Evolutionary conservation across 1,284 basidiomycete species (phyloP).

Genomic region (Ganoderma meredithae): DNA sequence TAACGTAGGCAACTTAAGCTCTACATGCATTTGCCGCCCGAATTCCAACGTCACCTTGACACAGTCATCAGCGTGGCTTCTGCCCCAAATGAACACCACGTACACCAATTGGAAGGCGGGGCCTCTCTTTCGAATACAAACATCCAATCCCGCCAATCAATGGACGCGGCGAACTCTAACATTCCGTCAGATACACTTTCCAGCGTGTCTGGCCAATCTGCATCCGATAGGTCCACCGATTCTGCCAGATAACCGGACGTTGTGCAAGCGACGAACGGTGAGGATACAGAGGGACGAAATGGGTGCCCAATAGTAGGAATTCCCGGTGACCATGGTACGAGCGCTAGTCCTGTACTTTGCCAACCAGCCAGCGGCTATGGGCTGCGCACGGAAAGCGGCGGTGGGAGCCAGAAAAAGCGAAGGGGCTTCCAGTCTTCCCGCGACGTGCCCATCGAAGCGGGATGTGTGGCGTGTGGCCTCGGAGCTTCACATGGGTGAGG

Average conservation of each 20-base stretch:
- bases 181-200: constrained; percentile 1
- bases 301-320: background rate
- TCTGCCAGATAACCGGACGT: background rate
- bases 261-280: background rate
- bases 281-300: background rate
- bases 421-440: background rate
- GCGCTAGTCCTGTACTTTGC: no score
- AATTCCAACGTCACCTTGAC: background rate
- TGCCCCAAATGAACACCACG: background rate
- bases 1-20: background rate
- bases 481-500: background rate
- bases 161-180: background rate
- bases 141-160: background rate
- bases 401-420: background rate
- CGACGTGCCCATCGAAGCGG: constrained; percentile 1
- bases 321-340: background rate
- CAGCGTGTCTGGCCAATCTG: background rate
- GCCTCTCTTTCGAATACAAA: background rate
- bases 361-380: background rate
- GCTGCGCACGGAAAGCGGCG: background rate
- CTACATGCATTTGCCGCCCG: background rate
- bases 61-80: background rate
- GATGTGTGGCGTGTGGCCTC: background rate
- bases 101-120: background rate
- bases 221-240: background rate